Percentiles rank a stretch among this genome's conserved stretches.
These are phyloP conservation scores for Saccharomyces pastorianus DNA, from an alignment of 1,139 yeast species.

Conservation along the genomic window DNA sequence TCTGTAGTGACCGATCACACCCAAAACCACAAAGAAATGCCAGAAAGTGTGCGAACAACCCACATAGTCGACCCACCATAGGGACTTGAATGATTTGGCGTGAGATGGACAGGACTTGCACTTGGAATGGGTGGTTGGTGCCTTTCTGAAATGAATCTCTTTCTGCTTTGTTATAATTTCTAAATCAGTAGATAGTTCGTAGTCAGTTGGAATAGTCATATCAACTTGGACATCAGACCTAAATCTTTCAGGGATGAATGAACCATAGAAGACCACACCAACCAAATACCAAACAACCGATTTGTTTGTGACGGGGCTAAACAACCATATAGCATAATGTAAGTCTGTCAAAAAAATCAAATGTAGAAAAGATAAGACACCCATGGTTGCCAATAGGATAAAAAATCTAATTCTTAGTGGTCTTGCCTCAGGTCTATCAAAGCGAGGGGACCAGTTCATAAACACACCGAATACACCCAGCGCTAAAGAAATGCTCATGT, in stretches of 20 bases:
- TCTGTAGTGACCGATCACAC: constrained; percentile 76
- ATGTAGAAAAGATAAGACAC: constrained; percentile 56
- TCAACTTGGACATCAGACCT: constrained; percentile 48
- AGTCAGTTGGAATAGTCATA: constrained; percentile 30
- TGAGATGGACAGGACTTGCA: constrained; percentile 1
- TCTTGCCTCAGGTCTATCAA: constrained; percentile 81
- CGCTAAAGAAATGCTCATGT: constrained; percentile 51
- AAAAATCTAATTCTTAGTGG: constrained; percentile 77
- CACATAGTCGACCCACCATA: constrained; percentile 80
- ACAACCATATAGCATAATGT: constrained; percentile 36
- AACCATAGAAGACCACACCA: constrained; percentile 85
- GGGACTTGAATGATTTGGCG: constrained; percentile 46
- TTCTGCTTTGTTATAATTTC: constrained; percentile 28
- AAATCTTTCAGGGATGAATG: constrained; percentile 84
- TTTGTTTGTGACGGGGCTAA: constrained; percentile 24
- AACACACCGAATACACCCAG: constrained; percentile 68
- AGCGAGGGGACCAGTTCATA: constrained; percentile 85
- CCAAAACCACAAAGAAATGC: constrained; percentile 87
- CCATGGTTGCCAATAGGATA: constrained; percentile 69
- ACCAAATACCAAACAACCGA: constrained; percentile 59
- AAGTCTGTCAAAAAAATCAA: constrained; percentile 53
- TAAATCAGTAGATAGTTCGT: constrained; percentile 24
- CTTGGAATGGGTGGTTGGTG: constrained; percentile 33
- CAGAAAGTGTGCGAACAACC: constrained; percentile 81
- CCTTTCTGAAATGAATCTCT: constrained; percentile 46